A percentile compares a stretch with the other conserved stretches of the same genome.
These are phyloP conservation scores for Thymus mandschuricus DNA, from an alignment of 257 asterid genomes.

Conservation along the genomic window DNA sequence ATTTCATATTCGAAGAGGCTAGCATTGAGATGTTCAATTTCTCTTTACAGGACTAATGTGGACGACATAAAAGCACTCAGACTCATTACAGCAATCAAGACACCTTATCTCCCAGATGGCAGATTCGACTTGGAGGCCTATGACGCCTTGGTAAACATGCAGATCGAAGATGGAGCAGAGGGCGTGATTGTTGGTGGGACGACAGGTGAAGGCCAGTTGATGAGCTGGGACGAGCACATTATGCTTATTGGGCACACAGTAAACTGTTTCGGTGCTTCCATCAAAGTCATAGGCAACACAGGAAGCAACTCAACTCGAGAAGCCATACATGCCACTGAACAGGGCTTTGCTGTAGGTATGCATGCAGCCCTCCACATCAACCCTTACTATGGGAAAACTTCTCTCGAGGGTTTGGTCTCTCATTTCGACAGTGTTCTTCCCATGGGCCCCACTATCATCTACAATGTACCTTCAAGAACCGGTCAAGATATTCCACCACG, in stretches of 20 bases:
- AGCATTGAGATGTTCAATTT: slow-evolving; percentile 19
- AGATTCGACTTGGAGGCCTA: slow-evolving; percentile 94
- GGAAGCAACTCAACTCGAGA: slow-evolving; percentile 96
- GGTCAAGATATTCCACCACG: slow-evolving; percentile 85
- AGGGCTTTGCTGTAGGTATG: slow-evolving; percentile 97
- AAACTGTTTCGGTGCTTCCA: slow-evolving; percentile 81
- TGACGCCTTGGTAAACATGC: slow-evolving; percentile 75
- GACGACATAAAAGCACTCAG: slow-evolving; percentile 79
- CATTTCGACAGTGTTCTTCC: slow-evolving; percentile 80
- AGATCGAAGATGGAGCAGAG: slow-evolving; percentile 83
- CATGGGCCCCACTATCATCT: slow-evolving; percentile 92
- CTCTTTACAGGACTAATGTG: slow-evolving; percentile 71
- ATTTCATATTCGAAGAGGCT: slow-evolving; percentile 2
- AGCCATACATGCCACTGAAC: slow-evolving; percentile 93
- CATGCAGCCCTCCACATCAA: slow-evolving; percentile 94
- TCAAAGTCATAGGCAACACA: slow-evolving; percentile 90
- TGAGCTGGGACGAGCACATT: slow-evolving; percentile 97
- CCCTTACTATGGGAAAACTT: slow-evolving; percentile 94
- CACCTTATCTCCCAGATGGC: slow-evolving; percentile 96
- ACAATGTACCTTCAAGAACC: slow-evolving; percentile 92
- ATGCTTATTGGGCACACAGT: slow-evolving; percentile 98
- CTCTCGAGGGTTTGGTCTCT: slow-evolving; percentile 74
- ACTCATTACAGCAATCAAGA: slow-evolving; percentile 87
- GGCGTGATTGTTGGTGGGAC: slow-evolving; percentile 96
- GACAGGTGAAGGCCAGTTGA: slow-evolving; percentile 94